Percentiles rank a stretch among this genome's conserved stretches.
These are phyloP conservation scores for Russula brevipes DNA, from an alignment of 768 basidiomycete species.

Conservation along the genomic window DNA sequence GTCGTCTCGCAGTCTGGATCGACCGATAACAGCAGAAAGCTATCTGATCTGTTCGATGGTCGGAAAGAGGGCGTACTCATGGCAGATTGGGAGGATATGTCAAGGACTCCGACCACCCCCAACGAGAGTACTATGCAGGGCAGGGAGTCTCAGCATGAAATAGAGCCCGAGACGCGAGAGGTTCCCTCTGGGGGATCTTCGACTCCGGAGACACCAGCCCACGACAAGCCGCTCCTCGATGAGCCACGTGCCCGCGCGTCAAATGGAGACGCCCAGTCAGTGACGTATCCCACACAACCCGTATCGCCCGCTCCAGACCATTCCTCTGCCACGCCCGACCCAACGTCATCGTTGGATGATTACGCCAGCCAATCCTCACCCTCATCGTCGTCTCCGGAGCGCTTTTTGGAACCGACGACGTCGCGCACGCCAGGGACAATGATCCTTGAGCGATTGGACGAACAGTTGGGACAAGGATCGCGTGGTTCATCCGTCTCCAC, in stretches of 20 bases:
- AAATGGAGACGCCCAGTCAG: conserved; percentile 25
- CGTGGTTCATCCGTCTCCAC: conserved; percentile 52
- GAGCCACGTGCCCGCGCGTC: conserved; percentile 9
- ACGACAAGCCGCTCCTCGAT: background rate
- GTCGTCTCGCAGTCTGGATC: conserved; percentile 33
- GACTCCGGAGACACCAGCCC: conserved; percentile 17
- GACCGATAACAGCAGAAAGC: conserved; percentile 49
- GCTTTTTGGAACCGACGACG: conserved; percentile 42
- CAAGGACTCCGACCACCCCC: conserved; percentile 46
- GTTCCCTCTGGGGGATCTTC: conserved; percentile 11
- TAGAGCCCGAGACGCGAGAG: conserved; percentile 23
- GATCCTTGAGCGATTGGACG: conserved; percentile 66
- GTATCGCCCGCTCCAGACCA: conserved; percentile 45
- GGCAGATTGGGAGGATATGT: conserved; percentile 63
- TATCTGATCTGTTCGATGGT: conserved; percentile 55
- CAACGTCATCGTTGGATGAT: conserved; percentile 69
- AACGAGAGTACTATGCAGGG: conserved; percentile 35
- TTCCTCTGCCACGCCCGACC: conserved; percentile 68
- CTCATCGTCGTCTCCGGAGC: conserved; percentile 66
- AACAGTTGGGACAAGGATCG: conserved; percentile 57
- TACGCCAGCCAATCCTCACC: conserved; percentile 67
- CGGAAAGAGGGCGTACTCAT: conserved; percentile 53
- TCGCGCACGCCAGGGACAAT: conserved; percentile 43
- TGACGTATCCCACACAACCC: conserved; percentile 34
- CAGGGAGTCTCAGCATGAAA: conserved; percentile 29